phyloP scores from a whole-genome alignment of 345 rosid species.

The Populus pruinosa region DNA sequence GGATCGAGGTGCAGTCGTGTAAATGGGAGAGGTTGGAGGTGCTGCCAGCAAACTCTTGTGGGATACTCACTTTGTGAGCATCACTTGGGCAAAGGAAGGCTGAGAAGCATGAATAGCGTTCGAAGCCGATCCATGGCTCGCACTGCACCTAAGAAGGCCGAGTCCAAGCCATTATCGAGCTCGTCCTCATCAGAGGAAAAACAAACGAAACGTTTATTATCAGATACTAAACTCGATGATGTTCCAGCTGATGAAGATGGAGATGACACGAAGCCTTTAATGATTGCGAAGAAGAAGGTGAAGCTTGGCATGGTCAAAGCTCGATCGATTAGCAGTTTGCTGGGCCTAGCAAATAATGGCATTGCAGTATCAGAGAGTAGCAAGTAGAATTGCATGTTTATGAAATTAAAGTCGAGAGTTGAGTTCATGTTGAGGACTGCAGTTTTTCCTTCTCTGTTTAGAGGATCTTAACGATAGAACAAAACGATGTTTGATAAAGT shows the following conservation, averaged over 20 bases:
- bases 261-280: conserved; percentile 25
- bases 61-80: conserved; percentile 98
- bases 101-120: conserved; percentile 59
- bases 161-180: conserved; percentile 9
- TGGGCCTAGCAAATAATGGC: conserved; percentile 44
- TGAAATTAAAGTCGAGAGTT: not conserved
- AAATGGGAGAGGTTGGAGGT: conserved; percentile 97
- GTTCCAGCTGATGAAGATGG: conserved; percentile 3
- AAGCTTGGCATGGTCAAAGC: conserved; percentile 93
- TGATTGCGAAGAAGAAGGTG: conserved; percentile 46
- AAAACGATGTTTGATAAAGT: not conserved
- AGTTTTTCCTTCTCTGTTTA: not conserved
- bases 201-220: not conserved
- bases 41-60: conserved; percentile 84
- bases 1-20: conserved; percentile 95
- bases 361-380: conserved; percentile 7
- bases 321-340: conserved; percentile 85
- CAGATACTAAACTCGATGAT: not conserved
- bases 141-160: conserved; percentile 10
- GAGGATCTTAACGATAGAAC: not conserved
- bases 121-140: conserved; percentile 30
- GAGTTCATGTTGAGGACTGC: not conserved
- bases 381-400: not conserved
- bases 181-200: not conserved
- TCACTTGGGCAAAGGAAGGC: conserved; percentile 91